Evolutionary conservation across 768 basidiomycete genomes (phyloP), one percentile per base, ranked within the genome.

Genomic region (Lentinula sp.): DNA sequence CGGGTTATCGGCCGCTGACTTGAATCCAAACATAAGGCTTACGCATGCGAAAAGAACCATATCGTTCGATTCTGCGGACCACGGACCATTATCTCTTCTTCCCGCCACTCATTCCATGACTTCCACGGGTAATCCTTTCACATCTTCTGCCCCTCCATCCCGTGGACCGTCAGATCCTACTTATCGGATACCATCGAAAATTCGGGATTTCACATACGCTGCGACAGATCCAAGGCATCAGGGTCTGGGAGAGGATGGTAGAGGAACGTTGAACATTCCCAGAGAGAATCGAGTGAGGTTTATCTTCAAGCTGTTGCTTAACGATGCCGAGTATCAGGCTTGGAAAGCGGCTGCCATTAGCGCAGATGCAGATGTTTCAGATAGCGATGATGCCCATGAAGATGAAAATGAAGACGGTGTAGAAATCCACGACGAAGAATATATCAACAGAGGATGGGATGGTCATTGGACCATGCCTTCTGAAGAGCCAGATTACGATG

Each of bases 151-250:
- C 13, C 21, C 16, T 55, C 34, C 18, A 15, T 43, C 46, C 16
- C 21, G 39, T 23, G 28, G 34, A 13, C 53, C 16, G 18, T 45
- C 55, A 42, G 16, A 45, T 5, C 31, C 54, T 16, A 15, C 40
- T 28, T 56, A 43, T 56, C 55, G 55, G 15, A 43, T 45, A 28
- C 55, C 55, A 23, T 11, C 43, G 23, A 57, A 62, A 34, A 58
- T 57, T 8, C 46, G 31, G 5, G 57, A 57, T 42, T 61, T 58
- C 23, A 35, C 34, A 8, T 61, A 58, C 21, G 35, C 37, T 0
- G n/a, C 35, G 6, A 10, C 61, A 28, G 55, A 64, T 32, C 57
- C 59, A 8, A 55, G 52, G 40, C 61, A 61, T 56, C 53, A 53
- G 15, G 61, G 61, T 18, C 21, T 61, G 16, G 61, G 61, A 21